These are phyloP conservation scores for Phytophthora ramorum DNA, from an alignment of 352 stramenopile genomes.

Conservation along the genomic window DNA sequence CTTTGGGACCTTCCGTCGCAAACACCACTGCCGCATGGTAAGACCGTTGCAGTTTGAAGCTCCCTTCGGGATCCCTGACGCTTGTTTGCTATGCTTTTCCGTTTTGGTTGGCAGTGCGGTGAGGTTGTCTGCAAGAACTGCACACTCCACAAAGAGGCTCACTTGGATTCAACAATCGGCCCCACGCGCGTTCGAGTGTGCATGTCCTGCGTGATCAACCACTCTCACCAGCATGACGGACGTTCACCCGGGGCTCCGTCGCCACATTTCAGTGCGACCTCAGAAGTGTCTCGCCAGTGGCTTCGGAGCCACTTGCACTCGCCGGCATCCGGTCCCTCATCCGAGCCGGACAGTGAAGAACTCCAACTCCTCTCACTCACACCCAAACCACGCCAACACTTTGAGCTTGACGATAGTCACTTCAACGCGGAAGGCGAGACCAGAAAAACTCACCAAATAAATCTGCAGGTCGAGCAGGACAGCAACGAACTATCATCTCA, in stretches of 20 bases:
- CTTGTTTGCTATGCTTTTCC: neutral
- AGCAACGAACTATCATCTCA: slow-evolving; percentile 16
- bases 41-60: neutral
- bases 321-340: slow-evolving; percentile 45
- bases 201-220: slow-evolving; percentile 78
- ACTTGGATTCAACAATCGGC: slow-evolving; percentile 53
- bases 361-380: slow-evolving; percentile 22
- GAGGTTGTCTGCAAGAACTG: slow-evolving; percentile 86
- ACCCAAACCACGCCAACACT: slow-evolving; percentile 21
- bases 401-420: slow-evolving; percentile 38
- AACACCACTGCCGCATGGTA: slow-evolving; percentile 89
- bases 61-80: slow-evolving; percentile 8
- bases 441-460: slow-evolving; percentile 17
- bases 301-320: slow-evolving; percentile 73
- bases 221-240: slow-evolving; percentile 28
- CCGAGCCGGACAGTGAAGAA: slow-evolving; percentile 50
- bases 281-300: slow-evolving; percentile 59
- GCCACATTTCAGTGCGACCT: slow-evolving; percentile 30
- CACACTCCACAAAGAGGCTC: slow-evolving; percentile 74
- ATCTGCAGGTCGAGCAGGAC: slow-evolving; percentile 26
- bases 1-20: slow-evolving; percentile 84
- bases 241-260: slow-evolving; percentile 6
- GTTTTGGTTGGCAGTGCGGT: slow-evolving; percentile 52
- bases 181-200: slow-evolving; percentile 81
- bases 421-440: slow-evolving; percentile 44